Evolutionary conservation across 108 stramenopile species (phyloP).

Genomic region (Discostella stelligeroides): DNA sequence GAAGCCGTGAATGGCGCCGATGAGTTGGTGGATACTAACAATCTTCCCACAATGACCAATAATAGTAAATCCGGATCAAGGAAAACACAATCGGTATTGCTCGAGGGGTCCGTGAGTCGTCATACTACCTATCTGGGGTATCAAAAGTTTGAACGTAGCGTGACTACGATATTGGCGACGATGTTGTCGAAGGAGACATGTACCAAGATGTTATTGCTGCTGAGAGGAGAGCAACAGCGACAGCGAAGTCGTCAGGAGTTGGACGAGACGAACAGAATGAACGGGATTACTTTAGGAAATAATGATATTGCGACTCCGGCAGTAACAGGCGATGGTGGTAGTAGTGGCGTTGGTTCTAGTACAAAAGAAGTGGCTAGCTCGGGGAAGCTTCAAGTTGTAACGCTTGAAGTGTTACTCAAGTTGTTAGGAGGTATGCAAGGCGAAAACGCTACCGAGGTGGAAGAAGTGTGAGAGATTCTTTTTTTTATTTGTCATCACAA

Average conservation of each 20-base stretch:
- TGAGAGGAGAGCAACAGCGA: constrained; percentile 29
- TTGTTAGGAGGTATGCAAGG: constrained; percentile 10
- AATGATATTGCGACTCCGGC: no score
- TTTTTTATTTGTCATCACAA: constrained; percentile 2
- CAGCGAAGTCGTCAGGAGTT: not conserved
- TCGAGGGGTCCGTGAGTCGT: constrained; percentile 57
- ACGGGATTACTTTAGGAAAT: not conserved
- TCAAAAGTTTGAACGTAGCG: constrained; percentile 68
- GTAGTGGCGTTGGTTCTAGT: no score
- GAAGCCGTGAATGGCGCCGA: constrained; percentile 32
- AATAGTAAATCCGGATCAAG: not conserved
- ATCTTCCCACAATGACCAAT: not conserved
- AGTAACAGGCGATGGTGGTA: no score
- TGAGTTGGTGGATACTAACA: not conserved
- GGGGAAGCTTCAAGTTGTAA: constrained; percentile 31
- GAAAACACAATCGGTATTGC: constrained; percentile 32
- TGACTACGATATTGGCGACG: constrained; percentile 75
- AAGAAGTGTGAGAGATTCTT: constrained; percentile 22
- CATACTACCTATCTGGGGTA: constrained; percentile 67
- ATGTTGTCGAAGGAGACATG: constrained; percentile 53
- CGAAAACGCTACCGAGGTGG: constrained; percentile 12
- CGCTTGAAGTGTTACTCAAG: constrained; percentile 28
- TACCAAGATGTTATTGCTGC: constrained; percentile 29
- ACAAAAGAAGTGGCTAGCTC: not conserved
- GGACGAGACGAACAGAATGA: no score